A percentile compares a stretch with the other conserved stretches of the same genome.
These are phyloP conservation scores for Amanita brunnescens DNA, from an alignment of 768 basidiomycete species.

Conservation along the genomic window DNA sequence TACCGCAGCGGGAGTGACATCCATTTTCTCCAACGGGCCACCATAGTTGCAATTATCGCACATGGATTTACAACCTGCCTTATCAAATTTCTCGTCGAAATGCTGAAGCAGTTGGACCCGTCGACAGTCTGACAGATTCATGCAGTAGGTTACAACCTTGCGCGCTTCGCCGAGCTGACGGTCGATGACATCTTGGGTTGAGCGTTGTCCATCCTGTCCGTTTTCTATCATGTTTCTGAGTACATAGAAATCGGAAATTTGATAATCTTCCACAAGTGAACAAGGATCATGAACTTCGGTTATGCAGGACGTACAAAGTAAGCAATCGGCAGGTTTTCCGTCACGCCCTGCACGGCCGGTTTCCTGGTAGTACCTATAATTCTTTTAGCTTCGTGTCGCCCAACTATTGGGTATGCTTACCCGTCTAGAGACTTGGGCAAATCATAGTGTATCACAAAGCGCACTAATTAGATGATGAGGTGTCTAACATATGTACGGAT, in stretches of 20 bases:
- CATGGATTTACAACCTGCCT: conserved; percentile 48
- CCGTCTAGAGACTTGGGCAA: conserved; percentile 81
- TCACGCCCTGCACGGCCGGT: conserved; percentile 96
- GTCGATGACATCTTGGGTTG: conserved; percentile 47
- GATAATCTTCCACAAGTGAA: conserved; percentile 47
- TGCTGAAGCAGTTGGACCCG: conserved; percentile 82
- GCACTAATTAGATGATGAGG: conserved; percentile 40
- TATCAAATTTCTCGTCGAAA: conserved; percentile 77
- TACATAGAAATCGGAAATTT: conserved; percentile 45
- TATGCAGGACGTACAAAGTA: conserved; percentile 57
- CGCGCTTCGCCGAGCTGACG: conserved; percentile 57
- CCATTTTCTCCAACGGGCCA: conserved; percentile 33
- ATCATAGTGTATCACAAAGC: conserved; percentile 85
- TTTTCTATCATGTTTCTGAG: conserved; percentile 56
- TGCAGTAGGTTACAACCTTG: conserved; percentile 72
- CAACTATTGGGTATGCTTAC: conserved; percentile 28
- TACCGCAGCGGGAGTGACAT: conserved; percentile 54
- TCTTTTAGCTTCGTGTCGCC: neutral
- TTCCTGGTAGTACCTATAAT: conserved; percentile 80
- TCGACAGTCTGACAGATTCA: conserved; percentile 78
- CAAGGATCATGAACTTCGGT: conserved; percentile 2
- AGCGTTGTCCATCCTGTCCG: conserved; percentile 32
- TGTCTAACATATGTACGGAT: neutral
- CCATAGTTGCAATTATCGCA: conserved; percentile 80
- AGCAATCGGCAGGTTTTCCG: conserved; percentile 72